Evolutionary conservation across 225 moss, liverwort and hornwort genomes (phyloP).

Genomic region (Takakia lepidozioides): DNA sequence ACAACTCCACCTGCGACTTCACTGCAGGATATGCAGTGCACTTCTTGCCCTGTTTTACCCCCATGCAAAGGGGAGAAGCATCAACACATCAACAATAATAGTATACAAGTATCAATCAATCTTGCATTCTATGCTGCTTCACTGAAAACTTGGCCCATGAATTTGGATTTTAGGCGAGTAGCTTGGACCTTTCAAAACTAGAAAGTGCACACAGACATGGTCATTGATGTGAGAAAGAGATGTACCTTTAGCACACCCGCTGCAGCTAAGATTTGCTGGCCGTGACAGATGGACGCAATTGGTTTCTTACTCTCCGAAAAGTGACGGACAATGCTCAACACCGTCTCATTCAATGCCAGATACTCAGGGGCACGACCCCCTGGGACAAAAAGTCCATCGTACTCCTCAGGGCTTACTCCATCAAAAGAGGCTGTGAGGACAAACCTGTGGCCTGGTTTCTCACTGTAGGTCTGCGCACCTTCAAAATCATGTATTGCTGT

Average conservation of each 20-base stretch:
- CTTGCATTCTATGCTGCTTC: too few relatives aligned
- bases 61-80: too few relatives aligned
- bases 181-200: too few relatives aligned
- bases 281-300: conserved; percentile 94
- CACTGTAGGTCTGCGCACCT: conserved; percentile 97
- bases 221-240: too few relatives aligned
- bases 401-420: conserved; percentile 40
- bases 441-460: conserved; percentile 93
- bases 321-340: conserved; percentile 56
- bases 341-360: conserved; percentile 56
- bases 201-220: too few relatives aligned
- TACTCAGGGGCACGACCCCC: conserved; percentile 96
- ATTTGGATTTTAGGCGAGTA: too few relatives aligned
- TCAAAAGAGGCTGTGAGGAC: conserved; percentile 64
- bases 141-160: too few relatives aligned
- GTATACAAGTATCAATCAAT: too few relatives aligned
- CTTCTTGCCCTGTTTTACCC: conserved; percentile 62
- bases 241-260: conserved; percentile 83
- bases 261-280: conserved; percentile 88
- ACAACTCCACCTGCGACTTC: conserved; percentile 56
- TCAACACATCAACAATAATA: too few relatives aligned
- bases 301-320: conserved; percentile 60
- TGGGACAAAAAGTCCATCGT: conserved; percentile 83
- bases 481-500: conserved; percentile 98
- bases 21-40: conserved; percentile 97